phyloP scores from a whole-genome alignment of 2,329 filamentous ascomycete genomes.

The Rugonectria rugulosa region DNA sequence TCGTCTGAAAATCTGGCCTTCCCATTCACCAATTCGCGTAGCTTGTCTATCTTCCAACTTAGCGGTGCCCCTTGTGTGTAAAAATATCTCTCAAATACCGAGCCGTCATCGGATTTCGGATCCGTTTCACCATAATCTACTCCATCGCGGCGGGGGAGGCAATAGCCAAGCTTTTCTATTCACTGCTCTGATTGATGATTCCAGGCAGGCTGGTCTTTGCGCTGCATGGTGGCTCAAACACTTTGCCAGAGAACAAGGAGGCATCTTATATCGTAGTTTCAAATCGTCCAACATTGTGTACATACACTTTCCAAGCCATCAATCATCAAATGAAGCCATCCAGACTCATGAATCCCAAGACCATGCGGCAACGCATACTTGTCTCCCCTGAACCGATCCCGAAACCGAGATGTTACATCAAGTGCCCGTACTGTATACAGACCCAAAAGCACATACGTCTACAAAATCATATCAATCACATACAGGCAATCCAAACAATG shows the following conservation, averaged over 20 bases:
- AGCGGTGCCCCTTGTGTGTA: background rate
- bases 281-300: slow-evolving; percentile 2
- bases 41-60: too few relatives aligned
- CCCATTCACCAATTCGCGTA: too few relatives aligned
- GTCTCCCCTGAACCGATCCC: too few relatives aligned
- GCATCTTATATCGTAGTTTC: background rate
- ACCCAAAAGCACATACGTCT: slow-evolving; percentile 1
- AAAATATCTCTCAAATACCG: slow-evolving; percentile 8
- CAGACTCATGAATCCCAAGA: background rate
- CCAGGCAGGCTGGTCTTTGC: background rate
- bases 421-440: background rate
- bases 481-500: background rate
- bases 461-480: background rate
- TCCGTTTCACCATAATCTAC: slow-evolving; percentile 12
- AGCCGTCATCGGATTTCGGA: slow-evolving; percentile 11
- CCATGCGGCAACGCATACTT: too few relatives aligned
- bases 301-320: slow-evolving; percentile 1
- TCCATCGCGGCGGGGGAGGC: too few relatives aligned
- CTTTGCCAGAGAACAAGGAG: background rate
- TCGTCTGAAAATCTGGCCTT: too few relatives aligned
- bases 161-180: background rate
- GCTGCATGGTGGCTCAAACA: background rate
- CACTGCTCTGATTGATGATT: background rate
- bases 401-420: too few relatives aligned
- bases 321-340: slow-evolving; percentile 11